Evolutionary conservation across 1,284 basidiomycete species (phyloP).

Genomic region (Thelephora terrestris): DNA sequence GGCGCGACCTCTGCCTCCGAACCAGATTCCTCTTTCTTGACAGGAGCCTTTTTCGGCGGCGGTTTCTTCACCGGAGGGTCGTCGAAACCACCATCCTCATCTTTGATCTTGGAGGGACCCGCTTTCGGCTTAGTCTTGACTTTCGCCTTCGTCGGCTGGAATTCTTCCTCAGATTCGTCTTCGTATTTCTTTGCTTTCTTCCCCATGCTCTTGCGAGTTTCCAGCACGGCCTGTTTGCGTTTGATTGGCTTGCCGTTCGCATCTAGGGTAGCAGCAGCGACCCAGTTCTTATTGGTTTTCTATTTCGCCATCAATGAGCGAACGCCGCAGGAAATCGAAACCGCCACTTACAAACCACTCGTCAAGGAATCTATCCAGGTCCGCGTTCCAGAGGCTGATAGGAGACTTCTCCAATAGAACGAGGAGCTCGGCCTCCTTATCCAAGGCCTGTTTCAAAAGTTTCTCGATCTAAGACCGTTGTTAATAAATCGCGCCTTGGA

Average conservation of each 20-base stretch:
- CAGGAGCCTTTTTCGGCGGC: constrained; percentile 15
- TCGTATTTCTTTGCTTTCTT: constrained; percentile 30
- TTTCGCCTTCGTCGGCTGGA: constrained; percentile 58
- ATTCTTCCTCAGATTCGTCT: constrained; percentile 62
- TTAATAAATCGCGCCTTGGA: neutral
- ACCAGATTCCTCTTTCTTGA: constrained; percentile 28
- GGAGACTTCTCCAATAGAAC: constrained; percentile 73
- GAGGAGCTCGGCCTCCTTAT: constrained; percentile 81
- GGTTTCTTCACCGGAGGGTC: constrained; percentile 12
- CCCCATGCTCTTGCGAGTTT: constrained; percentile 52
- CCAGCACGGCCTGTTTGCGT: constrained; percentile 68
- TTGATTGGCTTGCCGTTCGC: constrained; percentile 51
- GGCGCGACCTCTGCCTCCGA: constrained; percentile 27
- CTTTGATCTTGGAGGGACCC: constrained; percentile 23
- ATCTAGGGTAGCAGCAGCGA: constrained; percentile 41
- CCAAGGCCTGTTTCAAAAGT: constrained; percentile 70
- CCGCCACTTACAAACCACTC: constrained; percentile 72
- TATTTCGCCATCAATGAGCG: constrained; percentile 19
- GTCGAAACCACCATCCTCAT: constrained; percentile 17
- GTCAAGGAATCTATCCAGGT: constrained; percentile 76
- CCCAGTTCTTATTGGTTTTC: constrained; percentile 55
- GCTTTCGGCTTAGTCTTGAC: constrained; percentile 30
- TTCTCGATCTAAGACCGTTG: constrained; percentile 61
- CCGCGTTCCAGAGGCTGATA: constrained; percentile 84
- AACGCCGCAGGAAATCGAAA: neutral